Percentiles rank a stretch among this genome's conserved stretches.
phyloP scores from a whole-genome alignment of 306 rosid genomes.

The Calophaca sinica region DNA sequence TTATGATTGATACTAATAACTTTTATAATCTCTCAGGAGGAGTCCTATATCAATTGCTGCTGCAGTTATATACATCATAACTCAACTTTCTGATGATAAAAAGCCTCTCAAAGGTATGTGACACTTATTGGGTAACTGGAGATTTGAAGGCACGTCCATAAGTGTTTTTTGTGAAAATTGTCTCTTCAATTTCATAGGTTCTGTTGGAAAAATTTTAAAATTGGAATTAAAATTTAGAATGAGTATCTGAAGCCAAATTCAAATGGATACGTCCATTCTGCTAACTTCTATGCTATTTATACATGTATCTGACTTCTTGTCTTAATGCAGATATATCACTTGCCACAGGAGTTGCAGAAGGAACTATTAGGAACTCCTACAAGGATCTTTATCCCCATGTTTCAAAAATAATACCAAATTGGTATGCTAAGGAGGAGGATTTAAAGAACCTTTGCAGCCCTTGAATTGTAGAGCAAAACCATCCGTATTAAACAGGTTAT shows the following conservation, averaged over 20 bases:
- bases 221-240: neutral
- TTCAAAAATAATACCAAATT: conserved; percentile 88
- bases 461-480: conserved; percentile 52
- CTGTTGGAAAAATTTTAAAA: neutral
- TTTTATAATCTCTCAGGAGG: conserved; percentile 69
- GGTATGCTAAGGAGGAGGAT: conserved; percentile 96
- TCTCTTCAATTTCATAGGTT: neutral
- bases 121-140: neutral
- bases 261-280: neutral
- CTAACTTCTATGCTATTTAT: neutral
- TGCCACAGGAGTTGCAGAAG: conserved; percentile 98
- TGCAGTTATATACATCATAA: conserved; percentile 90
- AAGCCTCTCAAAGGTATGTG: conserved; percentile 87
- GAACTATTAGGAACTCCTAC: conserved; percentile 90
- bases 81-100: conserved; percentile 93
- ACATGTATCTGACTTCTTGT: conserved; percentile 25
- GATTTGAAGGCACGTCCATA: conserved; percentile 18
- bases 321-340: conserved; percentile 81
- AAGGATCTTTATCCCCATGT: conserved; percentile 91
- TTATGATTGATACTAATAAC: conserved; percentile 21
- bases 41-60: conserved; percentile 99
- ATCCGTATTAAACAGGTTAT: conserved; percentile 26
- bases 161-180: neutral
- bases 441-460: conserved; percentile 90
- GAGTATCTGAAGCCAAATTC: neutral